Evolutionary conservation across 768 basidiomycete genomes (phyloP).

Genomic region (Rhizopogon sp.): DNA sequence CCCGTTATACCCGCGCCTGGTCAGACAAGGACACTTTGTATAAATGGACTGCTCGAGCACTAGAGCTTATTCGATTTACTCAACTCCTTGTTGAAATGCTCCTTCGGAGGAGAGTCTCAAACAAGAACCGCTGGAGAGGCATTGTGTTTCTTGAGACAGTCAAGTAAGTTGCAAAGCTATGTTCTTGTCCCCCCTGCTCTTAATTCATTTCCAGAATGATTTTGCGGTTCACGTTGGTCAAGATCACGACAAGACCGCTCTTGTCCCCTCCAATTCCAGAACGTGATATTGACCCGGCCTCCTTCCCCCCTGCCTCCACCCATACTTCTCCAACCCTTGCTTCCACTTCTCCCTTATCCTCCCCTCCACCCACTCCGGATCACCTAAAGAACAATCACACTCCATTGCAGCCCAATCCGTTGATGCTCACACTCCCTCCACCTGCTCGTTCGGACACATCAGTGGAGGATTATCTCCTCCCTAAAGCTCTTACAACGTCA

Average conservation of each 20-base stretch:
- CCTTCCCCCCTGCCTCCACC: constrained; percentile 48
- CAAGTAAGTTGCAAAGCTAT: constrained; percentile 56
- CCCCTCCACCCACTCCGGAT: constrained; percentile 62
- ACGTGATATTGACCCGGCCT: constrained; percentile 79
- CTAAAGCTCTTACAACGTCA: constrained; percentile 71
- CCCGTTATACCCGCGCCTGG: constrained; percentile 90
- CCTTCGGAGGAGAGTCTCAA: constrained; percentile 63
- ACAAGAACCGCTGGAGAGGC: constrained; percentile 65
- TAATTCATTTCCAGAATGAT: constrained; percentile 46
- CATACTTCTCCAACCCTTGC: constrained; percentile 57
- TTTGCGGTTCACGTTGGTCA: constrained; percentile 69
- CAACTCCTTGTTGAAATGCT: constrained; percentile 91
- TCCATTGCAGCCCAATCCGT: constrained; percentile 58
- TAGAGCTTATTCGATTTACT: constrained; percentile 75
- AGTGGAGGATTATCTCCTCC: constrained; percentile 77
- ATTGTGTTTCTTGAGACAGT: constrained; percentile 74
- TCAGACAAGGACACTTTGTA: constrained; percentile 63
- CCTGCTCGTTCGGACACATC: constrained; percentile 48
- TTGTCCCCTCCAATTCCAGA: constrained; percentile 79
- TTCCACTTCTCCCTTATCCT: constrained; percentile 51
- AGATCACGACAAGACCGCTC: constrained; percentile 71
- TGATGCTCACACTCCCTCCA: constrained; percentile 47
- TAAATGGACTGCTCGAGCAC: constrained; percentile 69
- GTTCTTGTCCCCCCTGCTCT: background rate
- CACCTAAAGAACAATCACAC: constrained; percentile 78